A percentile compares a stretch with the other conserved stretches of the same genome.
Evolutionary conservation across 2,329 filamentous ascomycete genomes (phyloP).

Genomic region (Aspergillus tubingensis): DNA sequence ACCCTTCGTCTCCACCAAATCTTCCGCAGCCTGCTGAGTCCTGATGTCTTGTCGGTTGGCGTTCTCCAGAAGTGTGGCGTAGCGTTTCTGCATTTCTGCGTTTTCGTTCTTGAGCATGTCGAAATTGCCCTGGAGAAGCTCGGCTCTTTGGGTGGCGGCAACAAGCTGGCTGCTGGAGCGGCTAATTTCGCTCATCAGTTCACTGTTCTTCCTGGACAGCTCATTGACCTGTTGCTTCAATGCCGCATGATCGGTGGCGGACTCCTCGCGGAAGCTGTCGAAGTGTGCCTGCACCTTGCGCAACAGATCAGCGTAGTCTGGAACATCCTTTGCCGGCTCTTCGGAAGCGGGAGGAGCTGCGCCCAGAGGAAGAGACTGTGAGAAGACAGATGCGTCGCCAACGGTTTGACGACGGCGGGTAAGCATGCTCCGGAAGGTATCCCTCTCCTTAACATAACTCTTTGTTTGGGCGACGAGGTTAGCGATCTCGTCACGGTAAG

Average conservation of each 20-base stretch:
- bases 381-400: constrained; percentile 66
- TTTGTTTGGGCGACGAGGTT: constrained; percentile 81
- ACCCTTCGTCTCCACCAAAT: constrained; percentile 82
- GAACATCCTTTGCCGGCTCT: constrained; percentile 54
- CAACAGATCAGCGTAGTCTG: constrained; percentile 74
- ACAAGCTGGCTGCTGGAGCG: constrained; percentile 78
- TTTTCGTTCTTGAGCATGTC: constrained; percentile 82
- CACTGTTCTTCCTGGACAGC: constrained; percentile 77
- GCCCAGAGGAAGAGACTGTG: constrained; percentile 66
- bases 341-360: constrained; percentile 48
- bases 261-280: constrained; percentile 84
- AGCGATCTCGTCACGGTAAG: constrained; percentile 81
- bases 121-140: constrained; percentile 88
- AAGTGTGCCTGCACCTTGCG: constrained; percentile 88
- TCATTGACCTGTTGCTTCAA: constrained; percentile 82
- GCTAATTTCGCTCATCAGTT: constrained; percentile 79
- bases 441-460: constrained; percentile 91
- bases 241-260: constrained; percentile 75
- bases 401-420: constrained; percentile 70
- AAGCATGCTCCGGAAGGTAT: constrained; percentile 95
- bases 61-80: constrained; percentile 73
- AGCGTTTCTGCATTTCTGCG: constrained; percentile 79
- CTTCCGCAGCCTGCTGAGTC: constrained; percentile 89
- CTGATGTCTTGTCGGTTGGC: constrained; percentile 87
- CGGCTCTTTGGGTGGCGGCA: constrained; percentile 78